These are phyloP conservation scores for Rehmannia glutinosa DNA, from an alignment of 257 asterid species.

Conservation along the genomic window DNA sequence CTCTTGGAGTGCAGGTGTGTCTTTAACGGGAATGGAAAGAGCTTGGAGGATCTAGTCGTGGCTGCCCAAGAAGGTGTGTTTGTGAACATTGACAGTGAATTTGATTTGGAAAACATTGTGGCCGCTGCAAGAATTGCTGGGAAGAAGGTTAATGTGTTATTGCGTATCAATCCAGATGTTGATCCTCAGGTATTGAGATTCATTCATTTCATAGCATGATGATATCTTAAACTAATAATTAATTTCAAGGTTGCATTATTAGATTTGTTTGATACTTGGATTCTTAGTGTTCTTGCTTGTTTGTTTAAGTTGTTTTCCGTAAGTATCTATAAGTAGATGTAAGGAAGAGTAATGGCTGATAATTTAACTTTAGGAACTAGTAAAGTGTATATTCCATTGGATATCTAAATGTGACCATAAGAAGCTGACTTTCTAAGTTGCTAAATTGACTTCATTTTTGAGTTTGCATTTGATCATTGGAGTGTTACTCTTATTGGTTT, in stretches of 20 bases:
- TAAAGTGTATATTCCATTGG: background rate
- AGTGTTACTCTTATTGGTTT: no score
- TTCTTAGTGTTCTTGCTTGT: background rate
- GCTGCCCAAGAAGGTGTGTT: conserved; percentile 91
- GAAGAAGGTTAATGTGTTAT: conserved; percentile 75
- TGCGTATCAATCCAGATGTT: conserved; percentile 93
- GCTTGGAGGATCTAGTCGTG: conserved; percentile 76
- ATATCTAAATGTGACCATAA: background rate
- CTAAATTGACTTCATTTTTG: background rate
- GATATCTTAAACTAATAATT: no score
- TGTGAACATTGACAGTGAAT: conserved; percentile 88
- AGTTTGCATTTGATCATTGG: background rate
- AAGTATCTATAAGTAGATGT: no score
- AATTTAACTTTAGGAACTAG: background rate
- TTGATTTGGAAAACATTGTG: conserved; percentile 88
- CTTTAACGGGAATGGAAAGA: conserved; percentile 93
- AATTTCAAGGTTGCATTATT: no score
- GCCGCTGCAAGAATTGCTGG: conserved; percentile 79
- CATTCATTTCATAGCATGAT: background rate
- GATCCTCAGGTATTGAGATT: conserved; percentile 82
- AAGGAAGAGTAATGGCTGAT: no score
- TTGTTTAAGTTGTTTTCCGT: no score
- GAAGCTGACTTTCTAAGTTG: background rate
- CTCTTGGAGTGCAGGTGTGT: conserved; percentile 56
- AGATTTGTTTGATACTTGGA: background rate